These are phyloP conservation scores for Cymbopogon citratus DNA, from an alignment of 176 grass and related monocot genomes.

Conservation along the genomic window DNA sequence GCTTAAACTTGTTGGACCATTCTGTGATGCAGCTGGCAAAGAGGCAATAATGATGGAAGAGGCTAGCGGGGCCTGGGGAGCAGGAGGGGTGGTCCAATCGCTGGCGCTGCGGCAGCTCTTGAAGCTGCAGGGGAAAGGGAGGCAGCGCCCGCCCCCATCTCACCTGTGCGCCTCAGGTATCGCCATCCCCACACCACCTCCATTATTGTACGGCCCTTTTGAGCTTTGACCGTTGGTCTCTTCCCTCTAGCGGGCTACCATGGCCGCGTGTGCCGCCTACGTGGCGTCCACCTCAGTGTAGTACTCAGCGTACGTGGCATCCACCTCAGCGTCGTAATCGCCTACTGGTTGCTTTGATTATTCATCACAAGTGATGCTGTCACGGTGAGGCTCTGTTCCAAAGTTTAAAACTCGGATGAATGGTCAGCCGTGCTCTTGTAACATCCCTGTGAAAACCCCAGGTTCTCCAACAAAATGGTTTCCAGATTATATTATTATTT, in stretches of 20 bases:
- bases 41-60: not conserved
- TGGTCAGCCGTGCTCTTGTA: too few relatives aligned
- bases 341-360: not conserved
- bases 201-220: slow-evolving; percentile 57
- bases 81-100: not conserved
- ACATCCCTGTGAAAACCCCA: not conserved
- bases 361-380: too few relatives aligned
- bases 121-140: slow-evolving; percentile 69
- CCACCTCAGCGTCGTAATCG: too few relatives aligned
- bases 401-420: not conserved
- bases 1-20: too few relatives aligned
- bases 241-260: too few relatives aligned
- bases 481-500: not conserved
- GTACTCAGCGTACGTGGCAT: not conserved
- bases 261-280: not conserved
- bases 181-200: slow-evolving; percentile 12
- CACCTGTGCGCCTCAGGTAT: slow-evolving; percentile 4
- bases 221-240: slow-evolving; percentile 81
- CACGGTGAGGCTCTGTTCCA: too few relatives aligned
- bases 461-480: not conserved
- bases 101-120: not conserved
- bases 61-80: not conserved
- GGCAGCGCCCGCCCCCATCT: slow-evolving; percentile 43
- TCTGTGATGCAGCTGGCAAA: not conserved
- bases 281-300: not conserved